phyloP scores from a whole-genome alignment of 805 yeast genomes.

The Wickerhamiella kurtzmanii region DNA sequence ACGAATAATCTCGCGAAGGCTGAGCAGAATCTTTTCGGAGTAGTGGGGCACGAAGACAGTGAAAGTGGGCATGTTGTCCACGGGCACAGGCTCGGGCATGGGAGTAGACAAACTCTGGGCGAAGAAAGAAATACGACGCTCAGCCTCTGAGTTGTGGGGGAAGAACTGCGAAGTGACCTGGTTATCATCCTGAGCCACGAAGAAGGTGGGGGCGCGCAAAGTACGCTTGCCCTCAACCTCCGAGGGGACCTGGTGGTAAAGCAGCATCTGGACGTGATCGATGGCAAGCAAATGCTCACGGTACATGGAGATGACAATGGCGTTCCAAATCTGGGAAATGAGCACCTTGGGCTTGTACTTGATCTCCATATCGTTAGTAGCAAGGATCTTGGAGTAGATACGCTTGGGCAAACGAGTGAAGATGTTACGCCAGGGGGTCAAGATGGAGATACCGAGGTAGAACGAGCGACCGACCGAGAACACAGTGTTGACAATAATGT shows the following conservation, averaged over 20 bases:
- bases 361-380: constrained; percentile 98
- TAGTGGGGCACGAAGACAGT: constrained; percentile 95
- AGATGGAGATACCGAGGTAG: constrained; percentile 95
- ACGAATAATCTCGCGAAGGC: constrained; percentile 90
- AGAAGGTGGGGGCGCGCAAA: constrained; percentile 96
- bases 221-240: constrained; percentile 98
- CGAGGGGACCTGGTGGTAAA: constrained; percentile 96
- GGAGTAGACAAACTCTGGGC: constrained; percentile 98
- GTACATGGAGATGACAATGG: constrained; percentile 97
- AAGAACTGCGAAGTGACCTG: constrained; percentile 92
- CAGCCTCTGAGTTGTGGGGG: constrained; percentile 96
- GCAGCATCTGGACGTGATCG: constrained; percentile 93
- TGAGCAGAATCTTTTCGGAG: constrained; percentile 81
- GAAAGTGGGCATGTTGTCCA: constrained; percentile 98
- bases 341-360: constrained; percentile 97
- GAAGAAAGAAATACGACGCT: constrained; percentile 97
- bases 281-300: constrained; percentile 97
- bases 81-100: constrained; percentile 96
- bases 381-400: constrained; percentile 92
- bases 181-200: constrained; percentile 91
- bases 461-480: constrained; percentile 96
- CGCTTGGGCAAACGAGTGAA: constrained; percentile 97
- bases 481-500: constrained; percentile 84
- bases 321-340: constrained; percentile 98
- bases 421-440: constrained; percentile 99